Evolutionary conservation across 257 asterid genomes (phyloP), one percentile per base, ranked within the genome.

Genomic region (Phtheirospermum japonicum): DNA sequence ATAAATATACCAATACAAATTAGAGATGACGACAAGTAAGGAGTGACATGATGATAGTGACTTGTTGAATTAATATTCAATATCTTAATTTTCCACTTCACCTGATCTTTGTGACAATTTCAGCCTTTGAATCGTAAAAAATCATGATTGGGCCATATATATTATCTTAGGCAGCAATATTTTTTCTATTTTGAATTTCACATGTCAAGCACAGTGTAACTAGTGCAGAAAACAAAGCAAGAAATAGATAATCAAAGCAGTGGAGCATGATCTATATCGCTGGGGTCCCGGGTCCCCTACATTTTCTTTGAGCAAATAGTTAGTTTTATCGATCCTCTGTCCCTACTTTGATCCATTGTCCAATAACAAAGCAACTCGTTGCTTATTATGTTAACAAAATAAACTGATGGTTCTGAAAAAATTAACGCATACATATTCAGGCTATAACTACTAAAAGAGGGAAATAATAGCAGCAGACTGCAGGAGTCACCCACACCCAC

Each of bases 41-140:
- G 33, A 55, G 12, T 6, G 54, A 46, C 52, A 67, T 49, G 55
- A 49, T 19, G 28, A 73, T 36, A 43, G 63, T 58, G 68, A 50
- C 61, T 67, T 42, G 37, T 45, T 42, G 62, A 68, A 73, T 63
- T 18, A 16, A 14, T 13, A 23, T 23, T 68, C 20, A 16, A 17
- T 20, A 62, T 48, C 33, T 48, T 9, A 34, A 49, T 17, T 49
- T 49, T 11, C 26, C 3, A 14, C 23, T 71, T 52, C 43, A 16
- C 46, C 37, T 12, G 49, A 59, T 7, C 51, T 32, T 23, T 55
- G 53, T 11, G 53, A 6, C 23, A 32, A 13, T 26, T 40, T 36
- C 68, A 33, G 45, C 56, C 50, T 61, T 57, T 33, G 2, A 18
- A 33, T 52, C 20, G 54, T 32, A 42, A 42, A n/a, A 33, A 53